Evolutionary conservation across 345 rosid species (phyloP).

Genomic region (Citrus maxima): DNA sequence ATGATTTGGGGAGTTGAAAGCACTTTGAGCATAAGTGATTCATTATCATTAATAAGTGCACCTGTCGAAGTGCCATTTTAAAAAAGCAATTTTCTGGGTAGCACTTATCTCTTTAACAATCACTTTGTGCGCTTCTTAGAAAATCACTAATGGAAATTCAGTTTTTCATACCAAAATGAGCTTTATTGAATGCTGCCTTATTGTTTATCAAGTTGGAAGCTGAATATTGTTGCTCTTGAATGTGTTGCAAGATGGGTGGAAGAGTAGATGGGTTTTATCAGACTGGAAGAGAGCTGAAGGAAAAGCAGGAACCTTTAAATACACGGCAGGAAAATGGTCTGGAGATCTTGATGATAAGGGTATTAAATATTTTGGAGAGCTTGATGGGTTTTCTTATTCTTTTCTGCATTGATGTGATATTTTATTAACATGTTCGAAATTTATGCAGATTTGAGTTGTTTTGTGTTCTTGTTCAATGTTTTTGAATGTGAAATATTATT

Average conservation of each 20-base stretch:
- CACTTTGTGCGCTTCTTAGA: not conserved
- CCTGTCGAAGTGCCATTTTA: not conserved
- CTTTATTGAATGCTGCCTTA: not conserved
- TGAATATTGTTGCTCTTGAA: not conserved
- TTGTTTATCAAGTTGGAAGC: not conserved
- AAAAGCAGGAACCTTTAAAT: slow-evolving; percentile 75
- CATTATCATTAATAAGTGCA: not conserved
- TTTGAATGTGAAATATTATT: not conserved
- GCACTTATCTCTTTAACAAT: not conserved
- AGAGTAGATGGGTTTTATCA: slow-evolving; percentile 80
- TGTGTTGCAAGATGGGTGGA: slow-evolving; percentile 70
- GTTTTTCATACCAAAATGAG: not conserved
- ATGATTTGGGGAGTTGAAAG: not conserved
- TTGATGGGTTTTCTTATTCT: not conserved
- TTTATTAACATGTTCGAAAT: not conserved
- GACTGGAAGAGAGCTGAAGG: slow-evolving; percentile 91
- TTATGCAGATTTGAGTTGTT: not conserved
- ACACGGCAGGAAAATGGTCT: slow-evolving; percentile 80
- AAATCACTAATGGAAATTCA: not conserved
- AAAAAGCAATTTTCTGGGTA: not conserved
- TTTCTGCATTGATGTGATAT: not conserved
- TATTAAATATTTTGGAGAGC: slow-evolving; percentile 7
- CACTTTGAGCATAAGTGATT: not conserved
- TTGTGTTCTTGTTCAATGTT: not conserved
- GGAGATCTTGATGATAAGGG: slow-evolving; percentile 87